Percentiles rank a stretch among this genome's conserved stretches.
Conservation (phyloP, 1,284 basidiomycete genomes). For the Hemileia vastatrix region DNA sequence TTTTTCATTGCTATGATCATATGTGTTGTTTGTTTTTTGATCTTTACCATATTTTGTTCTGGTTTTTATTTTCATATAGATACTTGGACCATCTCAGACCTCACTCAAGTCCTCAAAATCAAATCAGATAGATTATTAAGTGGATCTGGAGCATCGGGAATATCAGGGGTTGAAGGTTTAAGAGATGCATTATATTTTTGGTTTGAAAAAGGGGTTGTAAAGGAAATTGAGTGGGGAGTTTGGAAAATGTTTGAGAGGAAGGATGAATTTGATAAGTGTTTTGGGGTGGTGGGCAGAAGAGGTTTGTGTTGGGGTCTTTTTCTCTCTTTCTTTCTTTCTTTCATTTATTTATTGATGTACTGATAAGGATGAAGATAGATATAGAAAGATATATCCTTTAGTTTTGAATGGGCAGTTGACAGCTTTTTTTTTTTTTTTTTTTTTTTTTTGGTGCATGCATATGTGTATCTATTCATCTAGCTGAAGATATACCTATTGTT, state of each 20-base stretch:
- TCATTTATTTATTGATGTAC: no score
- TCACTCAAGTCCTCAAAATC: constrained; percentile 56
- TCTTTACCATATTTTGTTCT: not conserved
- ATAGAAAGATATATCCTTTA: constrained; percentile 3
- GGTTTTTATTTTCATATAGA: constrained; percentile 48
- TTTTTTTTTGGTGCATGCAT: not conserved
- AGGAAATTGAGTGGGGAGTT: constrained; percentile 33
- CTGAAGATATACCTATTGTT: not conserved
- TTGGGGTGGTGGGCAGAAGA: no score
- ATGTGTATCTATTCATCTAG: not conserved
- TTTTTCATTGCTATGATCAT: not conserved
- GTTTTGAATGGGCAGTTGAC: not conserved
- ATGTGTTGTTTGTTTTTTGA: not conserved
- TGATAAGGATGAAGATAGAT: no score
- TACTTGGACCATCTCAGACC: constrained; percentile 58
- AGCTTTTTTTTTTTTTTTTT: not conserved
- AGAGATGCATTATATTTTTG: constrained; percentile 69
- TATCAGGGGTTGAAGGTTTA: no score
- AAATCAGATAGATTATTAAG: constrained; percentile 53
- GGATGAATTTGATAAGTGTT: no score
- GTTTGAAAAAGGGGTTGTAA: constrained; percentile 69
- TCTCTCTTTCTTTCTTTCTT: no score
- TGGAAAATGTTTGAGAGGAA: constrained; percentile 33
- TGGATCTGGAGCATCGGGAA: no score
- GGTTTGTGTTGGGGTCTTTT: no score